Evolutionary conservation across 2,329 filamentous ascomycete genomes (phyloP).

Genomic region (Massarina eburnea): DNA sequence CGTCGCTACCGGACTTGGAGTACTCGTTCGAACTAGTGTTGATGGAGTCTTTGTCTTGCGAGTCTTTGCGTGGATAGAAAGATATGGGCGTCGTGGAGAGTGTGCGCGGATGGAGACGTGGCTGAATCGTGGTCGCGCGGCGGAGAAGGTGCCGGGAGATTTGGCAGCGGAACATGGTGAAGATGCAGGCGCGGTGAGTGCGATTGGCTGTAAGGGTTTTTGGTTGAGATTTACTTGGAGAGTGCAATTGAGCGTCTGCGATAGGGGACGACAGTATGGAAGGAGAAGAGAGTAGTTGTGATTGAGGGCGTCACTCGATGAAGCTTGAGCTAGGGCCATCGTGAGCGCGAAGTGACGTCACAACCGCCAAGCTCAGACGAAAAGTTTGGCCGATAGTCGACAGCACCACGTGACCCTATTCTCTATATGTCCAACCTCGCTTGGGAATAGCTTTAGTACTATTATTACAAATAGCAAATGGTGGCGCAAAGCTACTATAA

Average conservation of each 20-base stretch:
- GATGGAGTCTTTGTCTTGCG: slow-evolving; percentile 59
- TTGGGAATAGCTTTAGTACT: too few relatives aligned
- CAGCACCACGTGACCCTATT: neutral
- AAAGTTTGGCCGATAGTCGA: neutral
- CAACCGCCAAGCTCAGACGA: neutral
- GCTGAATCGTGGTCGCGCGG: slow-evolving; percentile 11
- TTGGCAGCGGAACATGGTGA: slow-evolving; percentile 31
- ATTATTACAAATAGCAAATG: too few relatives aligned
- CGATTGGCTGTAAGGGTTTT: too few relatives aligned
- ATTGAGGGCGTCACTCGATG: neutral
- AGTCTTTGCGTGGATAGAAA: slow-evolving; percentile 43
- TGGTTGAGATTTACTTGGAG: too few relatives aligned
- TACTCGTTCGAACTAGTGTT: slow-evolving; percentile 68
- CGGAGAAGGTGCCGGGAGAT: slow-evolving; percentile 20
- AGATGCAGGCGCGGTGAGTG: slow-evolving; percentile 3
- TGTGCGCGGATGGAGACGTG: slow-evolving; percentile 18
- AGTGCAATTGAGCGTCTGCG: too few relatives aligned
- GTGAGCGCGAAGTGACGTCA: neutral
- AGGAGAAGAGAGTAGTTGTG: too few relatives aligned
- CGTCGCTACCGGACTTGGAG: slow-evolving; percentile 66
- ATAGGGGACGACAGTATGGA: neutral
- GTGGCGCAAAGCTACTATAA: too few relatives aligned
- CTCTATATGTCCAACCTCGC: too few relatives aligned
- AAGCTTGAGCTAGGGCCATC: neutral
- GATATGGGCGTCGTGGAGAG: slow-evolving; percentile 23